phyloP scores from a whole-genome alignment of 1,139 yeast genomes.

The Taphrina wiesneri region DNA sequence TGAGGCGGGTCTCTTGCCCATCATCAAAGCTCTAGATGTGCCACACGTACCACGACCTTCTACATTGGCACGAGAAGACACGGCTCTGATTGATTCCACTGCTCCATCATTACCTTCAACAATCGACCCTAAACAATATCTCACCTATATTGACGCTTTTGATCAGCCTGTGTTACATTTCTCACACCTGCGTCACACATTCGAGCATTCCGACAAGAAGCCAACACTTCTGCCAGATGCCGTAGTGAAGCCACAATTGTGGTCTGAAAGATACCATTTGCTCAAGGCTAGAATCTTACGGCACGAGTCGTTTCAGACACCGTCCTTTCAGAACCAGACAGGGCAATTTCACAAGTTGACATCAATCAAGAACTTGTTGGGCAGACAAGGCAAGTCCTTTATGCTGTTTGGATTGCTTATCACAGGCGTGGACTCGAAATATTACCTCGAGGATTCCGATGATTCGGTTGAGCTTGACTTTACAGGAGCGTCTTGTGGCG shows the following conservation, averaged over 20 bases:
- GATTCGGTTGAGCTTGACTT: slow-evolving; percentile 75
- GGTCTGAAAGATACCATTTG: slow-evolving; percentile 56
- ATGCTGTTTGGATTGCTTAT: slow-evolving; percentile 74
- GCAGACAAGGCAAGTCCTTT: slow-evolving; percentile 76
- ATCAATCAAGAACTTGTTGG: slow-evolving; percentile 76
- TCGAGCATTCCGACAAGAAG: slow-evolving; percentile 45
- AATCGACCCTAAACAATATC: slow-evolving; percentile 24
- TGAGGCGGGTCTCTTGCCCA: slow-evolving; percentile 33
- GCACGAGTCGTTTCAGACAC: slow-evolving; percentile 68
- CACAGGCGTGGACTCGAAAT: slow-evolving; percentile 64
- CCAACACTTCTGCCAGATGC: slow-evolving; percentile 41
- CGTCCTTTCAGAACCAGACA: slow-evolving; percentile 44
- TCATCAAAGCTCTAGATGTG: slow-evolving; percentile 31
- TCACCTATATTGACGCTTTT: slow-evolving; percentile 58
- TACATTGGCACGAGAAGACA: slow-evolving; percentile 32
- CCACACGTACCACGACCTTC: slow-evolving; percentile 32
- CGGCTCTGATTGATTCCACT: background rate
- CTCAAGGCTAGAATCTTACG: slow-evolving; percentile 70
- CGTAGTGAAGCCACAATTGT: slow-evolving; percentile 40
- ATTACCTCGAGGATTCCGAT: slow-evolving; percentile 76
- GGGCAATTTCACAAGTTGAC: slow-evolving; percentile 59
- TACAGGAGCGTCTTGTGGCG: slow-evolving; percentile 61
- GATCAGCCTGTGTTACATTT: slow-evolving; percentile 68
- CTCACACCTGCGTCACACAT: slow-evolving; percentile 66
- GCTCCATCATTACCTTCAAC: slow-evolving; percentile 3